phyloP scores from a whole-genome alignment of 495 filamentous ascomycete genomes.

The Podospora didyma region DNA sequence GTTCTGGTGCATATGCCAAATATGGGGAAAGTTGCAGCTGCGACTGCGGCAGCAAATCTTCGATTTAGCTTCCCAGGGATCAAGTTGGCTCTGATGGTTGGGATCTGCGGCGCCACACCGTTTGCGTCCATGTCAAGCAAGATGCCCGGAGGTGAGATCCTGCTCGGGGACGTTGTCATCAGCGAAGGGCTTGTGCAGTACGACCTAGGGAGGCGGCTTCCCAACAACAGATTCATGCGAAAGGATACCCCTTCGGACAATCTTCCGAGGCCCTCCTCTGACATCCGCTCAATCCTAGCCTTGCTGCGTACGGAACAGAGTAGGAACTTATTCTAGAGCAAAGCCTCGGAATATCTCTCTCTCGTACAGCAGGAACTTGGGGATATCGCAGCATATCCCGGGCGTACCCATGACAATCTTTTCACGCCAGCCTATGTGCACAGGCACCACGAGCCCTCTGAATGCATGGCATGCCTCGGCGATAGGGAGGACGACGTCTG shows the following conservation, averaged over 20 bases:
- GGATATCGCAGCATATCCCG: neutral
- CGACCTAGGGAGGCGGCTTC: constrained; percentile 32
- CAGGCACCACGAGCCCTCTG: constrained; percentile 19
- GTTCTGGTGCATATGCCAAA: constrained; percentile 28
- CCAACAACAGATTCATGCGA: constrained; percentile 23
- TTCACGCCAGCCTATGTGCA: constrained; percentile 28
- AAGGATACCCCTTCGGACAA: constrained; percentile 29
- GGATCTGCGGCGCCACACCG: constrained; percentile 30
- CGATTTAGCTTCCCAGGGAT: constrained; percentile 26
- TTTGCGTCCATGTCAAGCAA: neutral
- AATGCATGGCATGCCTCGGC: neutral
- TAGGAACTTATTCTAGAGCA: constrained; percentile 21
- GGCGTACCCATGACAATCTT: constrained; percentile 7
- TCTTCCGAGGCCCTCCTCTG: constrained; percentile 25
- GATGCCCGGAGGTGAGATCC: constrained; percentile 11
- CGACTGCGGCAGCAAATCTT: constrained; percentile 24
- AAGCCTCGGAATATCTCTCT: constrained; percentile 7
- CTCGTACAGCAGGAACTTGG: constrained; percentile 7
- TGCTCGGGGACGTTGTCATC: constrained; percentile 45
- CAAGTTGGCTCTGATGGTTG: constrained; percentile 19
- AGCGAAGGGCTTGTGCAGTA: constrained; percentile 33
- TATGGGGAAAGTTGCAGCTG: constrained; percentile 31
- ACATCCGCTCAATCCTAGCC: constrained; percentile 25
- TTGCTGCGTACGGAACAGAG: constrained; percentile 22
- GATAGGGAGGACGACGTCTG: constrained; percentile 6